phyloP scores from a whole-genome alignment of 169 alveolate genomes.

The Plasmodium blacklocki region DNA sequence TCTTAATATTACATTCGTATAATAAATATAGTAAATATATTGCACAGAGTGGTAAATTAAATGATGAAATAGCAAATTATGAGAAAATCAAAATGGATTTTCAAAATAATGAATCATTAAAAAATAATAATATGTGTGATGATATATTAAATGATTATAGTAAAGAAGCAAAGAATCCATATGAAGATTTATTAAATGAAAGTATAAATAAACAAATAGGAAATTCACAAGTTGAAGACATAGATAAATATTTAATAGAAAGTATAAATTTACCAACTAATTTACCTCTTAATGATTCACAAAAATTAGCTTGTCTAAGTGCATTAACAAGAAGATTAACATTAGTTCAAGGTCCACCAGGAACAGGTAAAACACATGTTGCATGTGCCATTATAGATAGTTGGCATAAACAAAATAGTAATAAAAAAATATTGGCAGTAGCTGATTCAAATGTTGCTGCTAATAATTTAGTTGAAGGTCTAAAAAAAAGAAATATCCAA shows the following conservation, averaged over 20 bases:
- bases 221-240: conserved; percentile 48
- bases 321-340: conserved; percentile 81
- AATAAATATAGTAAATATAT: conserved; percentile 61
- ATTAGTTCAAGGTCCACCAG: conserved; percentile 90
- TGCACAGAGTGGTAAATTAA: conserved; percentile 69
- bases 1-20: conserved; percentile 54
- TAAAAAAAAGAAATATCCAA: conserved; percentile 74
- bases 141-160: conserved; percentile 61
- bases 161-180: conserved; percentile 67
- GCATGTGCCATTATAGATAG: conserved; percentile 87
- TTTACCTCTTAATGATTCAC: conserved; percentile 82
- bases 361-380: conserved; percentile 89
- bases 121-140: conserved; percentile 20
- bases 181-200: conserved; percentile 64
- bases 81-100: conserved; percentile 68
- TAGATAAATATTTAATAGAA: conserved; percentile 63
- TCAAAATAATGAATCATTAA: conserved; percentile 36
- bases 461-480: conserved; percentile 84
- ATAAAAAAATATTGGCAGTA: conserved; percentile 83
- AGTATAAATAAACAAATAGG: conserved; percentile 72
- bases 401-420: conserved; percentile 77
- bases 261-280: conserved; percentile 76
- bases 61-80: conserved; percentile 45
- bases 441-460: conserved; percentile 90
- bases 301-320: conserved; percentile 80